These are phyloP conservation scores for Coniochaeta hoffmannii DNA, from an alignment of 2,329 filamentous ascomycete species.

Conservation along the genomic window DNA sequence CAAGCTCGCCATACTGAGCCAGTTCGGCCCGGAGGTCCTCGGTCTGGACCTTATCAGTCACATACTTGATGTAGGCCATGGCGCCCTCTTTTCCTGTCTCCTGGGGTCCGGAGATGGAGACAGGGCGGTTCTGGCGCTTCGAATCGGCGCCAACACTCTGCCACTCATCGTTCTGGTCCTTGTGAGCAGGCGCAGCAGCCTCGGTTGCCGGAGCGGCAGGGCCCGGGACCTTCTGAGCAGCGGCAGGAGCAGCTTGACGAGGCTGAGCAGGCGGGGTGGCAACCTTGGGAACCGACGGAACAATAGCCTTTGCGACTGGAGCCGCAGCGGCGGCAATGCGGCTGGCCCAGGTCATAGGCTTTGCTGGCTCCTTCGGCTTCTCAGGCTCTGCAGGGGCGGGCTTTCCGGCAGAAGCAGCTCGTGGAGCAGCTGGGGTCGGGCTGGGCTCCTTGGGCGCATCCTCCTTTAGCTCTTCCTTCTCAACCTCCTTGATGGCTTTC, in stretches of 20 bases:
- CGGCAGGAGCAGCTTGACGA: conserved; percentile 33
- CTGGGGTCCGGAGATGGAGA: conserved; percentile 48
- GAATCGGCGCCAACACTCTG: conserved; percentile 79
- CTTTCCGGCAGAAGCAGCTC: conserved; percentile 29
- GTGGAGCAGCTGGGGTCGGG: conserved; percentile 46
- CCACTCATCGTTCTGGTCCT: conserved; percentile 65
- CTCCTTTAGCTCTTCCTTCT: conserved; percentile 49
- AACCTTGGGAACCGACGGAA: conserved; percentile 48
- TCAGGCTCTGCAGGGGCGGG: conserved; percentile 33
- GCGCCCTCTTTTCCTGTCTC: conserved; percentile 61
- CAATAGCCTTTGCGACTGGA: conserved; percentile 40
- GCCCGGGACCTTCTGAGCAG: conserved; percentile 22
- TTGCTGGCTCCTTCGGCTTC: conserved; percentile 41
- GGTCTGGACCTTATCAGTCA: conserved; percentile 78
- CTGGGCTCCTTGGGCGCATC: conserved; percentile 62
- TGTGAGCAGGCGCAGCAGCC: conserved; percentile 25
- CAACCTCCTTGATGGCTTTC: conserved; percentile 43
- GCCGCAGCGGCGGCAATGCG: conserved; percentile 52
- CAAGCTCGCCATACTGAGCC: conserved; percentile 62
- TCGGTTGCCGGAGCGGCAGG: conserved; percentile 30
- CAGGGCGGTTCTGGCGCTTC: conserved; percentile 73
- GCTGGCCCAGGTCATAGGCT: conserved; percentile 71
- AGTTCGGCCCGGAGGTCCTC: conserved; percentile 65
- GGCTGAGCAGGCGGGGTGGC: conserved; percentile 42
- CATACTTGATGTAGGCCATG: conserved; percentile 91